These are phyloP conservation scores for Ophiocordyceps camponoti-leonardi DNA, from an alignment of 2,329 filamentous ascomycete species.

Conservation along the genomic window DNA sequence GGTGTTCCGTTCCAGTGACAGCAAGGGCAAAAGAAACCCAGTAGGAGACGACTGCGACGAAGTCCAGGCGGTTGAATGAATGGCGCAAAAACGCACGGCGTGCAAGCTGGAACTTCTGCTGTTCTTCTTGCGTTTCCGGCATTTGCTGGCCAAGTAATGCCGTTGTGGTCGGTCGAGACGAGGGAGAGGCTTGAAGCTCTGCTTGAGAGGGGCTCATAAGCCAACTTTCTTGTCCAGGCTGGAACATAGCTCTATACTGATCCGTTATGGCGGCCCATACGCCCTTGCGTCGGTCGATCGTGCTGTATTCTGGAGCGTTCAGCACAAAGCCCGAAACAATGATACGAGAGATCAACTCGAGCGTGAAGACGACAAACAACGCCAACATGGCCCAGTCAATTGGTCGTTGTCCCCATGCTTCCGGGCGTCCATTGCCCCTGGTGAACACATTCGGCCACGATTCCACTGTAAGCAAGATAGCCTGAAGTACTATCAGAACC, in stretches of 20 bases:
- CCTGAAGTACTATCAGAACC: conserved; percentile 73
- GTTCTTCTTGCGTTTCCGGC: conserved; percentile 51
- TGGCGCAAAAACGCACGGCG: conserved; percentile 85
- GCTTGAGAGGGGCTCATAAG: conserved; percentile 33
- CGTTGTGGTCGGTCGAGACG: conserved; percentile 66
- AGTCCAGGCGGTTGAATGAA: conserved; percentile 90
- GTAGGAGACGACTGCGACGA: conserved; percentile 84
- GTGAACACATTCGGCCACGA: conserved; percentile 54
- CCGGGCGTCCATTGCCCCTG: conserved; percentile 39
- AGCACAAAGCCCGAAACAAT: conserved; percentile 88
- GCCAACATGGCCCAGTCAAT: conserved; percentile 69
- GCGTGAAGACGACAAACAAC: conserved; percentile 77
- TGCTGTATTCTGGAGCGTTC: conserved; percentile 84
- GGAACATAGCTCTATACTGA: conserved; percentile 64
- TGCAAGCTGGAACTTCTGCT: conserved; percentile 71
- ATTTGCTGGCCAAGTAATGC: conserved; percentile 46
- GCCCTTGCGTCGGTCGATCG: conserved; percentile 63
- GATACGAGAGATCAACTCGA: conserved; percentile 67
- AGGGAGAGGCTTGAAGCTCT: conserved; percentile 39
- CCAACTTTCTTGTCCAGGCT: conserved; percentile 60
- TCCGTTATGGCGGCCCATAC: conserved; percentile 56
- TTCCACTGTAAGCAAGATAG: conserved; percentile 75
- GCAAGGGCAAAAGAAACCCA: conserved; percentile 77
- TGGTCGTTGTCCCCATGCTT: conserved; percentile 46
- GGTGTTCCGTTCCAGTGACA: conserved; percentile 49